Evolutionary conservation across 345 rosid genomes (phyloP).

Genomic region (Draba incana): DNA sequence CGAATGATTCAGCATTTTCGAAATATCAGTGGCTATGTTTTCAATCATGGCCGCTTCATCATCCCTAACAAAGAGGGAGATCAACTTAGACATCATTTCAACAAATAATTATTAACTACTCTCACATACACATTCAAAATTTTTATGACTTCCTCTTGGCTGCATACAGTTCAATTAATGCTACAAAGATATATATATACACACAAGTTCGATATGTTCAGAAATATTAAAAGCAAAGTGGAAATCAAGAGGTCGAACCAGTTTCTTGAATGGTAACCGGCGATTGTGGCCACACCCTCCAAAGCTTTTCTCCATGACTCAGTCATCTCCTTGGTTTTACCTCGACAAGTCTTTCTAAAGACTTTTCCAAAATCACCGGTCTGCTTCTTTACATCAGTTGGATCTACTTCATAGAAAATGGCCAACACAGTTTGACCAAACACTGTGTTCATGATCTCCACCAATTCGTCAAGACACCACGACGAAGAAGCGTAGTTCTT

Average conservation of each 20-base stretch:
- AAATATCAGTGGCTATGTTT: neutral
- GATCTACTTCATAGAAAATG: neutral
- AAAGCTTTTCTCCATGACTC: neutral
- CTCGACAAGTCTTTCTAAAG: neutral
- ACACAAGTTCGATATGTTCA: no score
- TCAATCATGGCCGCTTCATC: neutral
- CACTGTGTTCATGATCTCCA: neutral
- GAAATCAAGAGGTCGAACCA: neutral
- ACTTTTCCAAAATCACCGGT: neutral
- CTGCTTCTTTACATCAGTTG: neutral
- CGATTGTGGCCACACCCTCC: neutral
- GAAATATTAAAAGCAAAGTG: no score
- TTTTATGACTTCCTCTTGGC: no score
- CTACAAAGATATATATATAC: no score
- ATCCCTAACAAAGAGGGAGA: neutral
- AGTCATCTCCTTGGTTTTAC: neutral
- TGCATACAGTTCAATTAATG: no score
- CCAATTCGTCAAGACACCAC: conserved; percentile 11
- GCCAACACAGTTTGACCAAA: neutral
- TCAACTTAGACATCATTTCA: neutral
- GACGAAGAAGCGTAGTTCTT: neutral
- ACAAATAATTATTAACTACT: no score
- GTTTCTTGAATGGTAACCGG: neutral
- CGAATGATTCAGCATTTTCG: neutral
- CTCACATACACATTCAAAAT: no score